A percentile compares a stretch with the other conserved stretches of the same genome.
Evolutionary conservation across 495 filamentous ascomycete species (phyloP).

Genomic region (Penicillium simplicissimum): DNA sequence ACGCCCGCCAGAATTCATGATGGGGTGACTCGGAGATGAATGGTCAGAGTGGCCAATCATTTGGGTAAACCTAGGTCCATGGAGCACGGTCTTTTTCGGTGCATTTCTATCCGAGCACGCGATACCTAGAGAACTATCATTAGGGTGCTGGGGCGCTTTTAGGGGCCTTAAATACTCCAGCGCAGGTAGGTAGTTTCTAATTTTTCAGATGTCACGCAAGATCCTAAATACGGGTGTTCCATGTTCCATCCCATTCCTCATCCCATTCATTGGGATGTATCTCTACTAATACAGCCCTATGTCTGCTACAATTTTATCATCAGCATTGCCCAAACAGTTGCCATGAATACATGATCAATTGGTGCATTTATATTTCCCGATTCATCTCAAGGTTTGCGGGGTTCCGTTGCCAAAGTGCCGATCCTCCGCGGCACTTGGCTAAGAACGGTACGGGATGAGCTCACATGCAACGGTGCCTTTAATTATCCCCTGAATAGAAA

Average conservation of each 20-base stretch:
- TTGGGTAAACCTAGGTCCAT: no score
- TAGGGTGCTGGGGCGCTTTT: not conserved
- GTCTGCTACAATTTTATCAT: not conserved
- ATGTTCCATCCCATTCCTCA: no score
- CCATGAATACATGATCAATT: not conserved
- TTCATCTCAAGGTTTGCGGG: slow-evolving; percentile 13
- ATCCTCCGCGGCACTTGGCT: slow-evolving; percentile 9
- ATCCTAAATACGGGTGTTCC: not conserved
- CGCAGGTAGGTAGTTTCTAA: not conserved
- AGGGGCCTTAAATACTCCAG: not conserved
- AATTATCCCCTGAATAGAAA: slow-evolving; percentile 11
- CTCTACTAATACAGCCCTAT: not conserved
- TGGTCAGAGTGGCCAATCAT: no score
- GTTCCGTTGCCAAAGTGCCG: not conserved
- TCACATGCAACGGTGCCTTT: slow-evolving; percentile 4
- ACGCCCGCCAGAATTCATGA: no score
- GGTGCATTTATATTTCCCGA: slow-evolving; percentile 3
- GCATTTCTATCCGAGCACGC: no score
- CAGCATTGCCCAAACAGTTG: not conserved
- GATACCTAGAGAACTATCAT: not conserved
- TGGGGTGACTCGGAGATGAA: no score
- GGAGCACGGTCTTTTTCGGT: no score
- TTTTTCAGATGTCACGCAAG: not conserved
- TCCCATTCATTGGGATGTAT: no score
- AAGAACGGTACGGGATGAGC: not conserved